Evolutionary conservation across 2,329 filamentous ascomycete genomes (phyloP).

Genomic region (Ceratocystis destructans): DNA sequence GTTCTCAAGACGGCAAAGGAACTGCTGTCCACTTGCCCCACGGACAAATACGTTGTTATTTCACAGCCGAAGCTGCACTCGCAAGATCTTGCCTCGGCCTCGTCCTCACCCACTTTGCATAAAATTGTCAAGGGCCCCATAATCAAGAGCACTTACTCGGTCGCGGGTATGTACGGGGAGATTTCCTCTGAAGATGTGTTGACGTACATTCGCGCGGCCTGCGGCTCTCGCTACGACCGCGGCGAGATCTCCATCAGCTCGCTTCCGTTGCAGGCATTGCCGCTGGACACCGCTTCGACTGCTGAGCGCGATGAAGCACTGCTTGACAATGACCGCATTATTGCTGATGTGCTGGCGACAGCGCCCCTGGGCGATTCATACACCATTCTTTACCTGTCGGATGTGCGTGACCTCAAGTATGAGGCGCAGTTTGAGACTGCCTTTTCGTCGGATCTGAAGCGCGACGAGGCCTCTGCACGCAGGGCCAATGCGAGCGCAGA

Average conservation of each 20-base stretch:
- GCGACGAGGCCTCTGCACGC: slow-evolving; percentile 31
- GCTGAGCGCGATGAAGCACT: slow-evolving; percentile 4
- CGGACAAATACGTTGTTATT: slow-evolving; percentile 62
- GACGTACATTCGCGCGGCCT: slow-evolving; percentile 35
- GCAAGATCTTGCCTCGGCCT: slow-evolving; percentile 43
- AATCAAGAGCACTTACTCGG: slow-evolving; percentile 32
- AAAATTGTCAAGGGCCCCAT: slow-evolving; percentile 27
- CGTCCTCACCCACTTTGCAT: slow-evolving; percentile 37
- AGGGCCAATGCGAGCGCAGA: slow-evolving; percentile 31
- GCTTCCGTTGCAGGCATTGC: slow-evolving; percentile 15
- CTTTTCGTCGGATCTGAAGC: slow-evolving; percentile 50
- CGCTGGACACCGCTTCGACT: not conserved
- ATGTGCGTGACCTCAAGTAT: slow-evolving; percentile 26
- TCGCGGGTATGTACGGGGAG: slow-evolving; percentile 45
- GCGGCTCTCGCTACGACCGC: slow-evolving; percentile 24
- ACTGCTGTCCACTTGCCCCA: slow-evolving; percentile 55
- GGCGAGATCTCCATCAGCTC: slow-evolving; percentile 16
- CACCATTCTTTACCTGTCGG: slow-evolving; percentile 64
- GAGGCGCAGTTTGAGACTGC: slow-evolving; percentile 19
- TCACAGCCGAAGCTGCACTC: slow-evolving; percentile 62
- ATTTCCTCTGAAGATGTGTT: slow-evolving; percentile 31
- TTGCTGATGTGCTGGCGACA: slow-evolving; percentile 36
- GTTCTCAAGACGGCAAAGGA: slow-evolving; percentile 32
- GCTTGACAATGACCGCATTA: slow-evolving; percentile 30
- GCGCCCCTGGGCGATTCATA: slow-evolving; percentile 37